Conservation (phyloP, 257 asterid genomes). For the Salvia splendens region DNA sequence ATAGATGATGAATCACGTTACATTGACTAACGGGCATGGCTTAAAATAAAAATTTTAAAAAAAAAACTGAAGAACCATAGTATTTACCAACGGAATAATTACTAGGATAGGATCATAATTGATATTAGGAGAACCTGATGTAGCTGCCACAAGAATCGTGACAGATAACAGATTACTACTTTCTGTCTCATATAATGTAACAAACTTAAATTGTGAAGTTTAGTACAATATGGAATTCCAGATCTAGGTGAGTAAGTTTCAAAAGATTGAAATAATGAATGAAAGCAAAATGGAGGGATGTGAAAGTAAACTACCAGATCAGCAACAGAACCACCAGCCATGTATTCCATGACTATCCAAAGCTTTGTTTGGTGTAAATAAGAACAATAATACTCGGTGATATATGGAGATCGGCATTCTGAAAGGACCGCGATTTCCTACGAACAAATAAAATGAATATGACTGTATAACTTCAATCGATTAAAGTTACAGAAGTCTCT, state of each 20-base stretch:
- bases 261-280: conserved; percentile 19
- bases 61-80: neutral
- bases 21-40: neutral
- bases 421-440: conserved; percentile 98
- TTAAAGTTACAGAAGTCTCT: conserved; percentile 25
- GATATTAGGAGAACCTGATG: conserved; percentile 15
- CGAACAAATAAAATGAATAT: conserved; percentile 32
- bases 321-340: conserved; percentile 99
- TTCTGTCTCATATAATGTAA: conserved; percentile 8
- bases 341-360: conserved; percentile 99
- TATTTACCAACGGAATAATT: conserved; percentile 8
- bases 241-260: conserved; percentile 10
- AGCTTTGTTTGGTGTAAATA: conserved; percentile 82
- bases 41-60: neutral
- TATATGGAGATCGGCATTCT: conserved; percentile 91
- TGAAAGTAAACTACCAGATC: conserved; percentile 67
- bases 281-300: conserved; percentile 22
- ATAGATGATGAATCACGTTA: conserved; percentile 10
- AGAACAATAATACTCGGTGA: conserved; percentile 95
- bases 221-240: neutral
- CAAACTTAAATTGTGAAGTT: neutral
- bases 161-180: conserved; percentile 6
- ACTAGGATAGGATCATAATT: conserved; percentile 9
- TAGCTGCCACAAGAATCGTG: conserved; percentile 9
- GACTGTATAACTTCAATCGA: conserved; percentile 17